These are phyloP conservation scores for Xylaria intraflava DNA, from an alignment of 495 filamentous ascomycete species.

Conservation along the genomic window DNA sequence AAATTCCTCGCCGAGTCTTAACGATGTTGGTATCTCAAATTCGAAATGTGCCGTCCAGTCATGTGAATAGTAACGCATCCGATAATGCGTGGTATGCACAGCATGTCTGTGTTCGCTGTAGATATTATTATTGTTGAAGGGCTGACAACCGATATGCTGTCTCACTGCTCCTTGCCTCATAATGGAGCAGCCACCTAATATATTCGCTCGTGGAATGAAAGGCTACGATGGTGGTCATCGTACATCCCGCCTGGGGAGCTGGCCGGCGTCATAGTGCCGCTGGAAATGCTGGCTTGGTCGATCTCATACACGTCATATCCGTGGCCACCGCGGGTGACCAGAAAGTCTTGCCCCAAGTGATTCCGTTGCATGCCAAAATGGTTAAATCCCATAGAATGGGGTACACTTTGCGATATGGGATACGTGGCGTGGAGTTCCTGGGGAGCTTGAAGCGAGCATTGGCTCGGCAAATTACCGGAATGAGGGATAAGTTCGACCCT, in stretches of 20 bases:
- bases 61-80: not conserved
- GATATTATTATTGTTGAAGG: not conserved
- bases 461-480: conserved; percentile 3
- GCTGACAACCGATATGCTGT: not conserved
- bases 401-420: conserved; percentile 12
- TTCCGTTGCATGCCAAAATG: conserved; percentile 14
- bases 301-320: conserved; percentile 41
- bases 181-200: conserved; percentile 23
- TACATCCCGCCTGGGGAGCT: conserved; percentile 35
- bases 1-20: conserved; percentile 4
- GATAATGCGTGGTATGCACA: not conserved
- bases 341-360: conserved; percentile 10
- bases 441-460: conserved; percentile 18
- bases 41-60: conserved; percentile 20
- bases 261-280: conserved; percentile 21
- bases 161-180: not conserved
- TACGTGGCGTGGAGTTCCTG: conserved; percentile 17
- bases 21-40: conserved; percentile 26
- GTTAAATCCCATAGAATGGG: conserved; percentile 10
- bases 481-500: conserved; percentile 35
- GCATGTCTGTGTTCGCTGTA: not conserved
- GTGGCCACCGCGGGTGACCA: conserved; percentile 19
- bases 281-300: conserved; percentile 38
- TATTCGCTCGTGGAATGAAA: conserved; percentile 36
- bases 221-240: conserved; percentile 37